Percentiles rank a stretch among this genome's conserved stretches.
Evolutionary conservation across 345 rosid species (phyloP).

Genomic region (Citropsis articulata): DNA sequence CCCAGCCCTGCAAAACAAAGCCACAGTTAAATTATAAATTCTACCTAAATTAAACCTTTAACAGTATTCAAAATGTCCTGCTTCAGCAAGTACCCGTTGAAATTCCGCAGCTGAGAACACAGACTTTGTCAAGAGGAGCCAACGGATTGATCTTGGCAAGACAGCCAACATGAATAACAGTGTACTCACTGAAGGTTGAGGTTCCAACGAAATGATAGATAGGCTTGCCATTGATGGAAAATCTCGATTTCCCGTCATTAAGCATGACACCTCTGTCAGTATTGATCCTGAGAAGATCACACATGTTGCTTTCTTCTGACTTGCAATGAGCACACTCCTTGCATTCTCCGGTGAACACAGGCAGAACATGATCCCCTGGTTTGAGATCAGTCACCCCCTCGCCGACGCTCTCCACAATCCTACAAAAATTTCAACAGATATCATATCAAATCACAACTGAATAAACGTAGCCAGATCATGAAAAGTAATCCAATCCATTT

Average conservation of each 20-base stretch:
- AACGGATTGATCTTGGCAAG: constrained; percentile 35
- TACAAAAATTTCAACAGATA: background rate
- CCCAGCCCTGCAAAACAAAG: constrained; percentile 29
- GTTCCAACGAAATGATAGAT: constrained; percentile 44
- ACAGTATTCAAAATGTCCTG: too few relatives aligned
- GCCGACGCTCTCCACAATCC: constrained; percentile 47
- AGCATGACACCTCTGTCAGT: constrained; percentile 38
- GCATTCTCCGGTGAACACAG: constrained; percentile 43
- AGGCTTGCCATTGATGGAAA: constrained; percentile 39
- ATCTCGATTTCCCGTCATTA: constrained; percentile 36
- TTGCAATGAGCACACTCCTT: constrained; percentile 32
- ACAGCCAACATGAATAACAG: constrained; percentile 34
- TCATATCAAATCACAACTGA: background rate
- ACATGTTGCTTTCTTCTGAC: constrained; percentile 38
- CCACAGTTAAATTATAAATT: too few relatives aligned
- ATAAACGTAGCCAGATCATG: background rate
- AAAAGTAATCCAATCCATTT: background rate
- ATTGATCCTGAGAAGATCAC: constrained; percentile 34
- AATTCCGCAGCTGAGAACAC: constrained; percentile 38
- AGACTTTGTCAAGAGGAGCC: constrained; percentile 44
- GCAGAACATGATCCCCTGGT: constrained; percentile 43
- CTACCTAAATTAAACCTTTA: too few relatives aligned
- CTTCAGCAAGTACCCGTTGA: constrained; percentile 22
- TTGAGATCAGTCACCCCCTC: constrained; percentile 34
- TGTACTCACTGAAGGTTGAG: constrained; percentile 41